Evolutionary conservation across 768 basidiomycete species (phyloP).

Genomic region (Termitomyces sp.): DNA sequence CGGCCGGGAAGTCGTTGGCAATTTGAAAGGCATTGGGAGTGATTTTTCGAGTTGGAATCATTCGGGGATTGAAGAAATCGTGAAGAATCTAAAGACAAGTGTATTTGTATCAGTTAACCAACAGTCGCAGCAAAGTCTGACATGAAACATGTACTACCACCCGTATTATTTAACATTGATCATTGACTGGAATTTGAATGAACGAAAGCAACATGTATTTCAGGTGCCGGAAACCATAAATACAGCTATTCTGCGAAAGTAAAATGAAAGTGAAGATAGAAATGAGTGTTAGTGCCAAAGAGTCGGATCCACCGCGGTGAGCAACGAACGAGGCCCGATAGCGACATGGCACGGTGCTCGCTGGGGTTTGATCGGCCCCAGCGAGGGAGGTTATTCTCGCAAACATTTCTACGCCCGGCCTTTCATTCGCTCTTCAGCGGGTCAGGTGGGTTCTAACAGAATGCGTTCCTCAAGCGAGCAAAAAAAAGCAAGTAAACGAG

Average conservation of each 20-base stretch:
- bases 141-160: neutral
- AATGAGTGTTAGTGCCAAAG: constrained; percentile 63
- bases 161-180: neutral
- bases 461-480: constrained; percentile 44
- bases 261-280: constrained; percentile 15
- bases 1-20: constrained; percentile 43
- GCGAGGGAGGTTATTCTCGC: constrained; percentile 62
- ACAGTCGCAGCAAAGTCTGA: neutral
- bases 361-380: constrained; percentile 62
- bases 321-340: constrained; percentile 72
- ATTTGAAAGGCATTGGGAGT: constrained; percentile 22
- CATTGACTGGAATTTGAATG: neutral
- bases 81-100: neutral
- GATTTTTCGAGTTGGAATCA: neutral
- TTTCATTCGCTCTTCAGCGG: constrained; percentile 62
- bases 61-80: neutral
- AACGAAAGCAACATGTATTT: neutral
- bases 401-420: constrained; percentile 91
- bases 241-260: neutral
- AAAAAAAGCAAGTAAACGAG: constrained; percentile 3
- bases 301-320: constrained; percentile 63
- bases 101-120: constrained; percentile 15
- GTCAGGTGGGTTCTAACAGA: constrained; percentile 93
- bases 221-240: neutral
- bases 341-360: constrained; percentile 67